phyloP scores from a whole-genome alignment of 192 early-diverging fungal genomes.

The Coemansia nantahalensis region DNA sequence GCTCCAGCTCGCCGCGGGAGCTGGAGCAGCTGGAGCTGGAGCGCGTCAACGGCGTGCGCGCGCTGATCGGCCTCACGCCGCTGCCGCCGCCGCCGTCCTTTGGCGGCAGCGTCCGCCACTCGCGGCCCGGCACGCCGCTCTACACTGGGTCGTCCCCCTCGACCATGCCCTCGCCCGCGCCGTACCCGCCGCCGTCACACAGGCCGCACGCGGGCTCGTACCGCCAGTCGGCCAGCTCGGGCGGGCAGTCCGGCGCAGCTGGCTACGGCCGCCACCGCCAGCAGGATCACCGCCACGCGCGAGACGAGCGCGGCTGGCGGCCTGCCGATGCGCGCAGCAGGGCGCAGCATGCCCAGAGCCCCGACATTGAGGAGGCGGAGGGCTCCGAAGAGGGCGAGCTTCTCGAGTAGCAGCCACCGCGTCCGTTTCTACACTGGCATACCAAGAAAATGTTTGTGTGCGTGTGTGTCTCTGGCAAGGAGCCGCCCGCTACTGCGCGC shows the following conservation, averaged over 20 bases:
- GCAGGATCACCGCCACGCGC: too few species aligned
- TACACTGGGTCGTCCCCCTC: conserved; percentile 32
- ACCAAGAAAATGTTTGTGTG: too few species aligned
- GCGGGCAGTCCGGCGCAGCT: conserved; percentile 5
- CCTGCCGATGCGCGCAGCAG: conserved; percentile 16
- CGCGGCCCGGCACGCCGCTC: conserved; percentile 41
- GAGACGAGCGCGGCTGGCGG: background rate
- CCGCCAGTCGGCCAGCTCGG: conserved; percentile 29
- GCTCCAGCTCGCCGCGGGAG: conserved; percentile 37
- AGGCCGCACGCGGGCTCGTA: conserved; percentile 1
- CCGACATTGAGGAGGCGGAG: conserved; percentile 37
- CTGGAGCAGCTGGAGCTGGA: conserved; percentile 48
- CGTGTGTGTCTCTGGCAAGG: background rate
- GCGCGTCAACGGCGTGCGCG: conserved; percentile 44
- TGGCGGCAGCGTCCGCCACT: conserved; percentile 36
- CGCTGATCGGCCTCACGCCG: conserved; percentile 44
- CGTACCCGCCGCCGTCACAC: conserved; percentile 10
- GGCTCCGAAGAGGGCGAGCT: conserved; percentile 47
- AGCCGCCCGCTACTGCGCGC: background rate
- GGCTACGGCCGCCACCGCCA: background rate
- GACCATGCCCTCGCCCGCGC: conserved; percentile 20
- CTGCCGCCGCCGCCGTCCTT: conserved; percentile 23
- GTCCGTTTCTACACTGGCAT: too few species aligned
- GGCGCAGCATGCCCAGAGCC: conserved; percentile 38
- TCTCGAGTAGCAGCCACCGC: conserved; percentile 20